Evolutionary conservation across 805 yeast species (phyloP), one percentile per base, ranked within the genome.

Genomic region (Hemisphaericaspora nanyangensis): DNA sequence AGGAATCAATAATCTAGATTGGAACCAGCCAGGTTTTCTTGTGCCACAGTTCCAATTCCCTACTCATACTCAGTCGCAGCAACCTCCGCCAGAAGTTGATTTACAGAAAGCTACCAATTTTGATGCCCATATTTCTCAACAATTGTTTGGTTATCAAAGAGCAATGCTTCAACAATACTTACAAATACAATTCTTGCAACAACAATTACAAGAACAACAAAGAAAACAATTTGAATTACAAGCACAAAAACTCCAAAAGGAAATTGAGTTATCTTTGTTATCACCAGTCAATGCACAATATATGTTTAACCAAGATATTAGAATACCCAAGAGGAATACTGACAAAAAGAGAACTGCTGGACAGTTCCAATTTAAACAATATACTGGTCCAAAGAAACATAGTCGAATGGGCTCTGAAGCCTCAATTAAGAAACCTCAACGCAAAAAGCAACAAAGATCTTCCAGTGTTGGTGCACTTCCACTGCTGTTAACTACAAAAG

Each of bases 1-100:
- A 41, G 67, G 65, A 12, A 53, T 63, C 24, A 48, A 51, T 53
- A 51, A 55, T 37, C 36, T 56, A 42, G 60, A 39, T 37, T 48
- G 54, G 40, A 43, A 50, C n/a, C 49, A 46, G 31, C 36, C 47
- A 24, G 31, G 31, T 3, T 33, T 32, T 18, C 10, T 15, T 24
- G 13, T 33, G 7, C 35, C 19, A 8, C 24, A 24, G 3, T 32
- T 35, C 37, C 35, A 26, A 28, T 19, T 29, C 22, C 43, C 44
- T 26, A 27, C 24, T 4, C 13, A 27, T 6, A 19, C 33, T 28
- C 38, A 27, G 20, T 32, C 38, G 37, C 35, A 27, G 27, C 25
- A 33, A 17, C 40, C 39, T 28, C 44, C 36, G 31, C 39, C 34
- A 17, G 40, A 43, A 35, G 37, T 22, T 17, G n/a, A 12, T 15